Conservation (phyloP, 805 yeast species). For the Zygosaccharomyces kombuchaensis region DNA sequence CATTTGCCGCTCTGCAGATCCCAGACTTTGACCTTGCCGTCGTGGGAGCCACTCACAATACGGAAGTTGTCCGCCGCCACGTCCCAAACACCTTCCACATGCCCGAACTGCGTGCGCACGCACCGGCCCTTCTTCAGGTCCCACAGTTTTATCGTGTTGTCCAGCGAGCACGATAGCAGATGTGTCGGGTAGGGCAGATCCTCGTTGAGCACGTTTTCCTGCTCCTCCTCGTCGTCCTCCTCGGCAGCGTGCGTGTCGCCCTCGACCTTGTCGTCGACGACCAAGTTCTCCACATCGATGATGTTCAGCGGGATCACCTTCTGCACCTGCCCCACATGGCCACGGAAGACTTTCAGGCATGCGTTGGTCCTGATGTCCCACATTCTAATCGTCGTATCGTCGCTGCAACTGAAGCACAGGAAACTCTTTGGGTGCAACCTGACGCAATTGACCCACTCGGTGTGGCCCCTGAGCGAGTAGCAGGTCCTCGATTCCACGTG, state of each 20-base stretch:
- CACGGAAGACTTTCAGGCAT: conserved; percentile 73
- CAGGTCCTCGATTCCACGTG: conserved; percentile 91
- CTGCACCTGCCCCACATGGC: conserved; percentile 93
- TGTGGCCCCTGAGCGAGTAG: conserved; percentile 87
- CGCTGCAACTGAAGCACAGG: conserved; percentile 81
- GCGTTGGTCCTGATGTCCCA: conserved; percentile 85
- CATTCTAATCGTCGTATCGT: conserved; percentile 88
- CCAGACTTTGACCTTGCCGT: conserved; percentile 88
- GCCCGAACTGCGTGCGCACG: conserved; percentile 92
- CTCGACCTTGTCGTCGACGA: conserved; percentile 35
- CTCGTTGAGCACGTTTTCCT: conserved; percentile 23
- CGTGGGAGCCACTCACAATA: conserved; percentile 92
- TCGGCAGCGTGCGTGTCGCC: conserved; percentile 18
- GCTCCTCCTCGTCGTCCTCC: conserved; percentile 13
- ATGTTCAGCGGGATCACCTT: conserved; percentile 81
- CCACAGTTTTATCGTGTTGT: conserved; percentile 92
- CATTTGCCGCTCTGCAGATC: conserved; percentile 92
- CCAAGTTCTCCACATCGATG: conserved; percentile 54
- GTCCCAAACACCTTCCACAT: conserved; percentile 97
- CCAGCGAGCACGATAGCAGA: conserved; percentile 79
- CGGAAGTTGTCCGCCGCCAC: conserved; percentile 94
- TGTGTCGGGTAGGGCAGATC: conserved; percentile 64
- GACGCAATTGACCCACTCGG: conserved; percentile 88
- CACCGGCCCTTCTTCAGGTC: conserved; percentile 83
- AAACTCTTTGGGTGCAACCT: conserved; percentile 75